Percentiles rank a stretch among this genome's conserved stretches.
Conservation (phyloP, 495 filamentous ascomycete species). For the Neurospora sp. region DNA sequence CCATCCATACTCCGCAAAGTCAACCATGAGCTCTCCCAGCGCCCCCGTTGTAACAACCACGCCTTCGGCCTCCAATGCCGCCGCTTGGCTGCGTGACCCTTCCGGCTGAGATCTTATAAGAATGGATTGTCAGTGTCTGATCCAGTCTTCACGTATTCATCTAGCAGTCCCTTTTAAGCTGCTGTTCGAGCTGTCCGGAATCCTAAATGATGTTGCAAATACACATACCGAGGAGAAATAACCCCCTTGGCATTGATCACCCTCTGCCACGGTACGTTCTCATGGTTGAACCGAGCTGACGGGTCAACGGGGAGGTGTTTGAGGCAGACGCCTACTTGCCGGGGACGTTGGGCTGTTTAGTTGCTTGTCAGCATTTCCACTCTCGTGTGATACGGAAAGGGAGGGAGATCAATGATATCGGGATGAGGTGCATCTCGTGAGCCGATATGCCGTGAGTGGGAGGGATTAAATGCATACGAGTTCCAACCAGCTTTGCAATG, state of each 20-base stretch:
- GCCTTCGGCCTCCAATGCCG: constrained; percentile 54
- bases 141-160: background rate
- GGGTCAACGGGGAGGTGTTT: constrained; percentile 61
- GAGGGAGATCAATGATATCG: background rate
- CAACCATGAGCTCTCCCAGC: constrained; percentile 62
- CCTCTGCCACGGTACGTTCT: constrained; percentile 88
- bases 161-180: background rate
- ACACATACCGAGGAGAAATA: constrained; percentile 65
- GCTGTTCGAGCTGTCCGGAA: background rate
- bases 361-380: background rate
- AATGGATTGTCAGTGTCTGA: background rate
- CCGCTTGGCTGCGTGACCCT: constrained; percentile 58
- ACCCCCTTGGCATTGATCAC: constrained; percentile 79
- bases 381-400: background rate
- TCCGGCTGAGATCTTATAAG: constrained; percentile 48
- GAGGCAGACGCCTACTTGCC: constrained; percentile 80
- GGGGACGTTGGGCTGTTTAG: constrained; percentile 52
- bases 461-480: constrained; percentile 53
- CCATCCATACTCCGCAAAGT: constrained; percentile 27
- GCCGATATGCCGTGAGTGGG: background rate
- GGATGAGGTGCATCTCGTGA: background rate
- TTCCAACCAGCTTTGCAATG: constrained; percentile 69
- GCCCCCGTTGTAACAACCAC: constrained; percentile 52
- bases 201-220: too few species aligned
- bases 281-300: constrained; percentile 47